Evolutionary conservation across 2,329 filamentous ascomycete species (phyloP).

Genomic region (Ustilaginoidea virens): DNA sequence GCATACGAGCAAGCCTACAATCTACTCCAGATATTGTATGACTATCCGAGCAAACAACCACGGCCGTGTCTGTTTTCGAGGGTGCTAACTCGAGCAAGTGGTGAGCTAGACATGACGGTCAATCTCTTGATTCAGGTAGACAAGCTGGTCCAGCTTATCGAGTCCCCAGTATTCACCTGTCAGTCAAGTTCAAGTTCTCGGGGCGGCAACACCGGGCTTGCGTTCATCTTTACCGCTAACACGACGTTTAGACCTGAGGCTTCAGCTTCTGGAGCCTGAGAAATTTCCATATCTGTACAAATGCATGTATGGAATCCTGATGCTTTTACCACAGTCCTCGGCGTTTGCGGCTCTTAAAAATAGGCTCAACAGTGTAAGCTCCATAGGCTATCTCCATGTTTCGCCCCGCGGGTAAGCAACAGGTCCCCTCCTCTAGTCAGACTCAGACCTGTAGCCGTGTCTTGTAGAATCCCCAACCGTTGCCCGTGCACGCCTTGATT

Average conservation of each 20-base stretch:
- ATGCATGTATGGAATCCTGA: slow-evolving; percentile 89
- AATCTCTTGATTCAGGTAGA: slow-evolving; percentile 98
- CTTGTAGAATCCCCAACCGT: too few relatives aligned
- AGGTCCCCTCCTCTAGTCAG: too few relatives aligned
- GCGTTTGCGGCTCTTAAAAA: slow-evolving; percentile 96
- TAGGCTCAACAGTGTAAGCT: slow-evolving; percentile 88
- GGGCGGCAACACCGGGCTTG: too few relatives aligned
- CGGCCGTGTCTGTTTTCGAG: not conserved
- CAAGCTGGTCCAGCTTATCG: slow-evolving; percentile 89
- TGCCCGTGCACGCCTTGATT: not conserved
- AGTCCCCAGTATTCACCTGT: slow-evolving; percentile 98
- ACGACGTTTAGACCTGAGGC: slow-evolving; percentile 55
- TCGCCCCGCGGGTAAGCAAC: slow-evolving; percentile 57
- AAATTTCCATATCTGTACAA: slow-evolving; percentile 93
- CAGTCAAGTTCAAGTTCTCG: slow-evolving; percentile 16
- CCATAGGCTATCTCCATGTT: slow-evolving; percentile 87
- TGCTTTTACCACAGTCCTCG: slow-evolving; percentile 95
- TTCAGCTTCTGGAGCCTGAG: slow-evolving; percentile 90
- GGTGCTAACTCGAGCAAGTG: slow-evolving; percentile 34
- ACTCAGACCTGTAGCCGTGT: too few relatives aligned
- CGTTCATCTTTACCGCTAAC: not conserved
- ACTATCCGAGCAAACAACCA: slow-evolving; percentile 3
- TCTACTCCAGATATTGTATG: slow-evolving; percentile 84
- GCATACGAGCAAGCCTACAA: slow-evolving; percentile 98
- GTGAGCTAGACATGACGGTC: slow-evolving; percentile 95